Evolutionary conservation across 768 basidiomycete genomes (phyloP).

Genomic region (Lactarius quietus): DNA sequence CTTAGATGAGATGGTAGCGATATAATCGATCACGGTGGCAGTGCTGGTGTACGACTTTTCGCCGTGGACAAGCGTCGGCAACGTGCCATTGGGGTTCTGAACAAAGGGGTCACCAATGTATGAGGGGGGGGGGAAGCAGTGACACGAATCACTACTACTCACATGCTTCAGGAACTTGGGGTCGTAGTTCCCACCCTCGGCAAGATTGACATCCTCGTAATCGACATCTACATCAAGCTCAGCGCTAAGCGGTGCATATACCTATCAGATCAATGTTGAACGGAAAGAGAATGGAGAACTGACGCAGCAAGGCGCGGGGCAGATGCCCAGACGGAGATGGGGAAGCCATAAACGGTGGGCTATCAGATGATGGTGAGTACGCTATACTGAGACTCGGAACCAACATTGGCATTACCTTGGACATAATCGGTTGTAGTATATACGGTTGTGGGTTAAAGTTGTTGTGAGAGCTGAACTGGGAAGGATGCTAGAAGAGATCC

Average conservation of each 20-base stretch:
- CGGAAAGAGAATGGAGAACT: constrained; percentile 21
- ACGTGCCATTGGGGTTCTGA: constrained; percentile 23
- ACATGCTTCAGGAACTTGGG: constrained; percentile 45
- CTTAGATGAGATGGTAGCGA: constrained; percentile 39
- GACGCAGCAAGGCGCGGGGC: constrained; percentile 43
- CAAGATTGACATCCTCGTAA: constrained; percentile 39
- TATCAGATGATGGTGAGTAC: neutral
- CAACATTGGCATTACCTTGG: neutral
- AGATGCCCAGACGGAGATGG: constrained; percentile 40
- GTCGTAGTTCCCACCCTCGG: constrained; percentile 46
- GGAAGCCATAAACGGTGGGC: constrained; percentile 38
- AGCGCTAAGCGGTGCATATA: constrained; percentile 29
- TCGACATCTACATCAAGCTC: constrained; percentile 43
- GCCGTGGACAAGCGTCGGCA: constrained; percentile 10
- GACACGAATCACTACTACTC: constrained; percentile 4
- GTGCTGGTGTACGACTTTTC: constrained; percentile 37
- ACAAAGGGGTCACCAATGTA: constrained; percentile 21
- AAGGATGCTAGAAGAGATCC: neutral
- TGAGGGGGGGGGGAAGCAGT: neutral
- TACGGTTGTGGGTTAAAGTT: neutral
- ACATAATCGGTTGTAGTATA: too few species aligned
- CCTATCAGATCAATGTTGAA: neutral
- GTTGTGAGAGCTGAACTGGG: neutral
- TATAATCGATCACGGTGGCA: constrained; percentile 39
- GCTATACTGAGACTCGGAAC: neutral